Base-by-base conservation (phyloP, 495 filamentous ascomycete species). In the Xylaria venustula region DNA sequence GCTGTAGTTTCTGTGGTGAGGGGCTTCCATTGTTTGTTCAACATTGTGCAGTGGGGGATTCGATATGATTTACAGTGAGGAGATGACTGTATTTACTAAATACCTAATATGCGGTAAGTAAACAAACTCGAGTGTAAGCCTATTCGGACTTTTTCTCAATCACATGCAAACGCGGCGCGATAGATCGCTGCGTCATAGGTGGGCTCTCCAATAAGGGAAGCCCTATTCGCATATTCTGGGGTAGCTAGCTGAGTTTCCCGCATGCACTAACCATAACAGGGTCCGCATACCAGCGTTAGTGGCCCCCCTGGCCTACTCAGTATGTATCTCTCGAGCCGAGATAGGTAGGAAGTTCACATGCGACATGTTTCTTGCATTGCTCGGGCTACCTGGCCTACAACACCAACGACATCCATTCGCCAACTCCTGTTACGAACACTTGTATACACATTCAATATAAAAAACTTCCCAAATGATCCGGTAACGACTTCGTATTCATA, bases 171-270 rank as follows among this genome's bases (percentile, higher is more conserved):
- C n/a, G n/a, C n/a, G n/a, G n/a, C n/a, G n/a, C n/a, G 51, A 54
- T 54, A 41, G 51, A 25, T 15, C 32, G 26, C 20, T 40, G 42
- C 53, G 53, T 55, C 53, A 55, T 55, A 30, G 37, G n/a, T n/a
- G n/a, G n/a, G 37, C 37, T 40, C 37, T 40, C 37, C 37, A 40
- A 40, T 40, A 40, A 40, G 7, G 37, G 7, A 40, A 15, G 7
- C 3, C 37, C n/a, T 11, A 25, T 26, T 54, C 17, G 26, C 53
- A 55, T 44, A 55, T 45, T 45, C 53, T 32, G 53, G 53, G 53
- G 51, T 54, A 54, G 36, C 14, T 20, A 45, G 22, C n/a, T n/a
- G n/a, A n/a, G n/a, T n/a, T 23, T 30, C 53, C 23, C 37, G 53
- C 37, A 55, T 44, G 40, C 53, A 11, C 53, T 45, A 54, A 42